Evolutionary conservation across 2,329 filamentous ascomycete genomes (phyloP).

Genomic region (Cladosporium sp.): DNA sequence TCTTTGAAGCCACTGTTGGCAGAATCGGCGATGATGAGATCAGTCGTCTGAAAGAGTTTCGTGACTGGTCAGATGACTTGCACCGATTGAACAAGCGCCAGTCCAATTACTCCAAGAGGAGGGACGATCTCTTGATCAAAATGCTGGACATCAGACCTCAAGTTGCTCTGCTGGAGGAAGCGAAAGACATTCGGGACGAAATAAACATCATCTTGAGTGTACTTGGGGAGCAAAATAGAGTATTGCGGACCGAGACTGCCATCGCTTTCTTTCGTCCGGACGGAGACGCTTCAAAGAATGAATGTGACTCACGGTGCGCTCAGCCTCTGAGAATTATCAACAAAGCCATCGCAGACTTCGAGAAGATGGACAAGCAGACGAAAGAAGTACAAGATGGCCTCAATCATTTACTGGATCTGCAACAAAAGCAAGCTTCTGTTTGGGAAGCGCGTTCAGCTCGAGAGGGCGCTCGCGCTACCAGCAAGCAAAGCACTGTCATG

Average conservation of each 20-base stretch:
- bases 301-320: background rate
- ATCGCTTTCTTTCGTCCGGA: background rate
- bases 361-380: slow-evolving; percentile 60
- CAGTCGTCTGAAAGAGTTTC: slow-evolving; percentile 46
- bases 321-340: background rate
- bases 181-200: slow-evolving; percentile 64
- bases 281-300: no score
- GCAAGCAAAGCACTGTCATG: slow-evolving; percentile 52
- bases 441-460: slow-evolving; percentile 59
- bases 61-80: background rate
- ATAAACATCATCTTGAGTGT: slow-evolving; percentile 52
- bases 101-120: slow-evolving; percentile 22
- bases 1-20: slow-evolving; percentile 62
- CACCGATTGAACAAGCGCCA: background rate
- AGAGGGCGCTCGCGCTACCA: slow-evolving; percentile 58
- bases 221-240: background rate
- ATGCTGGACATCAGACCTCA: slow-evolving; percentile 57
- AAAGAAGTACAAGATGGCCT: slow-evolving; percentile 56
- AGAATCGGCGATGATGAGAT: slow-evolving; percentile 35
- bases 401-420: slow-evolving; percentile 60
- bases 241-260: background rate
- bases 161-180: slow-evolving; percentile 57
- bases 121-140: slow-evolving; percentile 46
- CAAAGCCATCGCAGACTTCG: slow-evolving; percentile 42
- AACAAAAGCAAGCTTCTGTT: slow-evolving; percentile 65